These are phyloP conservation scores for Pseudogymnoascus sp. DNA, from an alignment of 2,329 filamentous ascomycete genomes.

Conservation along the genomic window DNA sequence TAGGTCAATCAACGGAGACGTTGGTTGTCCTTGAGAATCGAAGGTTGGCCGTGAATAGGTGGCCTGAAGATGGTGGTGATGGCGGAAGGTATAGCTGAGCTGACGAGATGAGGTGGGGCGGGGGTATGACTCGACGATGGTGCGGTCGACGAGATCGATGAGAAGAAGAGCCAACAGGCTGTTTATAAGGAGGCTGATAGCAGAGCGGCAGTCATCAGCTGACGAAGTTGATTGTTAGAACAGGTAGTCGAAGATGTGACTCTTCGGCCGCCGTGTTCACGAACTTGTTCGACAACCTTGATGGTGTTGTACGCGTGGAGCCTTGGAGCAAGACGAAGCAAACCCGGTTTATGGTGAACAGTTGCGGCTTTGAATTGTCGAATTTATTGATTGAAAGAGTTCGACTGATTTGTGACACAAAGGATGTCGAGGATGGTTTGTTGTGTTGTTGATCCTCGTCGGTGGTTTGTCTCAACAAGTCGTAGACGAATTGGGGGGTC, in stretches of 20 bases:
- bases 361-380: background rate
- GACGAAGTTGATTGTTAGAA: slow-evolving; percentile 30
- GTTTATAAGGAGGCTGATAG: slow-evolving; percentile 22
- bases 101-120: background rate
- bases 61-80: background rate
- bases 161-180: slow-evolving; percentile 18
- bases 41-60: slow-evolving; percentile 12
- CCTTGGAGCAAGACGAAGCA: background rate
- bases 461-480: background rate
- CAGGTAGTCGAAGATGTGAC: slow-evolving; percentile 40
- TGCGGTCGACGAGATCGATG: slow-evolving; percentile 10
- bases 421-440: background rate
- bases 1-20: slow-evolving; percentile 20
- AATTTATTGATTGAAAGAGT: background rate
- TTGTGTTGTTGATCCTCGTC: background rate
- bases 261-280: slow-evolving; percentile 32
- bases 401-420: background rate
- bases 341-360: background rate
- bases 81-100: background rate
- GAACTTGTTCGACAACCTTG: slow-evolving; percentile 5
- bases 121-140: slow-evolving; percentile 12
- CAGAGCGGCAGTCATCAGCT: slow-evolving; percentile 35
- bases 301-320: slow-evolving; percentile 4
- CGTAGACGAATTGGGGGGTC: background rate
- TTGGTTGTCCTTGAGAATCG: slow-evolving; percentile 15